Base-by-base conservation (phyloP, 306 rosid genomes). In the Morella rubra region DNA sequence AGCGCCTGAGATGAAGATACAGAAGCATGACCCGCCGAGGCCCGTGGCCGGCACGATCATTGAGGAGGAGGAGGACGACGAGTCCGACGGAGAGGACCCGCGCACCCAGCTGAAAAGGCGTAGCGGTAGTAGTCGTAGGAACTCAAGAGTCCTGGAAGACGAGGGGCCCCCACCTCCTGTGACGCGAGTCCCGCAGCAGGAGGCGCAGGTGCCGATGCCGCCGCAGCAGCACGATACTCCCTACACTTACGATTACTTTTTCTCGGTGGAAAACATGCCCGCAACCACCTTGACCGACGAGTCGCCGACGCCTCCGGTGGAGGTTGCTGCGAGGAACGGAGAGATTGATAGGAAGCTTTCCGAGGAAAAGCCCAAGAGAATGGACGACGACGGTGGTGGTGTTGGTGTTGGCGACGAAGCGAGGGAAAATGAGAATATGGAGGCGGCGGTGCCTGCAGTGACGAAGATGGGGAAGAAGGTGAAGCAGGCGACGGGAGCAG, bases 1-100 rank as follows among this genome's bases (percentile, higher is more conserved):
- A 69, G 89, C 92, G 99, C 97, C 96, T 5, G 91, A 92, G 72
- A 87, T 92, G 47, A 86, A 85, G 84, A 83, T 85, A 66, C 18
- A 24, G 24, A 78, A 77, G 59, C 54, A 86, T 10, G 81, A 82
- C 1, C 27, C 76, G 50, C 73, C 19, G 47, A 61, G 81, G 78
- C 85, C 82, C 7, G 88, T 59, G n/a, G 44, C 83, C 14, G 86
- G 62, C 19, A 40, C 88, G 50, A 84, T 83, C n/a, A 52, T 75
- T 0, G 91, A 88, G 27, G 98, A 64, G 80, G 91, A 59, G 96
- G 90, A 82, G 18, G 91, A 72, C 24, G 70, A 77, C 3, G 93
- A 86, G 2, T 47, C 80, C 50, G 94, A 90, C 54, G 65, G 77
- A 6, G 71, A 65, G 22, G 71, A 65, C 50, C 71, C 47, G 7